A percentile compares a stretch with the other conserved stretches of the same genome.
These are phyloP conservation scores for Aulographum hederae DNA, from an alignment of 2,329 filamentous ascomycete species.

Conservation along the genomic window DNA sequence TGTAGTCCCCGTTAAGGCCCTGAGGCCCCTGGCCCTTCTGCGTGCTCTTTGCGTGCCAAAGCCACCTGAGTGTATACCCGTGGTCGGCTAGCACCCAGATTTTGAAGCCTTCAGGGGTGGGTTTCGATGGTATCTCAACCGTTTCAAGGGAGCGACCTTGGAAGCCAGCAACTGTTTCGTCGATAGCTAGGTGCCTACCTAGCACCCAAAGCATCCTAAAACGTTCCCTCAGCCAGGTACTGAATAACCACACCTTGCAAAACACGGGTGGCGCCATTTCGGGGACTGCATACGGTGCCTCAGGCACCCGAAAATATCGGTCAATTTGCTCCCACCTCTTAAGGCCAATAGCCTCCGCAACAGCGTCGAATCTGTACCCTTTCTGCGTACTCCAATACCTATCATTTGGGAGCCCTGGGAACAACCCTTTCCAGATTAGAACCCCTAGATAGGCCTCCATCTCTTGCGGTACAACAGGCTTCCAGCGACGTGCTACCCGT, in stretches of 20 bases:
- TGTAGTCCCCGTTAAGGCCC: background rate
- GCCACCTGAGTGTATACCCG: slow-evolving; percentile 3
- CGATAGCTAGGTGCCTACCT: slow-evolving; percentile 2
- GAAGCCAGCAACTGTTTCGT: slow-evolving; percentile 5
- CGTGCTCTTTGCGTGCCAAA: slow-evolving; percentile 3
- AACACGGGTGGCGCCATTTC: background rate
- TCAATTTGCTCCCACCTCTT: background rate
- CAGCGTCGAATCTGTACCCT: background rate
- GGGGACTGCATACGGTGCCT: too few species aligned
- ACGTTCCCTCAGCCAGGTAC: background rate
- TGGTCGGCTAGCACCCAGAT: slow-evolving; percentile 3
- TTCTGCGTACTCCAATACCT: background rate
- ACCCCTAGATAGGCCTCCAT: slow-evolving; percentile 1
- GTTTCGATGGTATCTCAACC: slow-evolving; percentile 4
- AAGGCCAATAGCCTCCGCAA: background rate
- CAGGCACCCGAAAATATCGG: background rate
- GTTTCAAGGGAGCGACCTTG: slow-evolving; percentile 2
- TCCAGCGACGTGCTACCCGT: background rate
- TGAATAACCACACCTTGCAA: background rate
- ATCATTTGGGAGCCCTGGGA: background rate
- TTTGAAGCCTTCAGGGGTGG: slow-evolving; percentile 4
- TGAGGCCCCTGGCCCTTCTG: background rate
- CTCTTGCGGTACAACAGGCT: background rate
- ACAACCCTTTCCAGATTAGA: background rate
- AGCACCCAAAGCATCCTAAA: background rate